Conservation (phyloP, 2,329 filamentous ascomycete genomes). For the Phoma sp. region DNA sequence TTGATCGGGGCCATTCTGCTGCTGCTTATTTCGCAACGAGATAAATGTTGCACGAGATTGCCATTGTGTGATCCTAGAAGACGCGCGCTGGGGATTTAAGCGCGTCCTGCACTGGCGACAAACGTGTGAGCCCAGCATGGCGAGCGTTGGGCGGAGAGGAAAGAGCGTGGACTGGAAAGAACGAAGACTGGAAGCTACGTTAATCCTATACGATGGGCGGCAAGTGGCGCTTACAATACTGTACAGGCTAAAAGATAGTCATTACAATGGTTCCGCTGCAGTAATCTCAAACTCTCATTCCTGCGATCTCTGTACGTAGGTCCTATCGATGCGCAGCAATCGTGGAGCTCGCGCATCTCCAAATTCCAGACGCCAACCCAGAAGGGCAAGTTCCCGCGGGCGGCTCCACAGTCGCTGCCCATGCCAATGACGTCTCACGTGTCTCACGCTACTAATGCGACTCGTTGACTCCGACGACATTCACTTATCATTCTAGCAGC, state of each 20-base stretch:
- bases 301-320: background rate
- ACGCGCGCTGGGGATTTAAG: slow-evolving; percentile 19
- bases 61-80: slow-evolving; percentile 31
- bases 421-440: slow-evolving; percentile 30
- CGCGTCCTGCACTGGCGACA: slow-evolving; percentile 42
- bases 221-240: background rate
- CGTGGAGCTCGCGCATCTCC: slow-evolving; percentile 3
- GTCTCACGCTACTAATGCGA: slow-evolving; percentile 16
- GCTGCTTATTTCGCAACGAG: slow-evolving; percentile 29
- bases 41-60: slow-evolving; percentile 41
- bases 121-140: slow-evolving; percentile 43
- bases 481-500: background rate
- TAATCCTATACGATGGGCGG: background rate
- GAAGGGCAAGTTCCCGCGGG: slow-evolving; percentile 10
- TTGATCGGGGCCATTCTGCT: slow-evolving; percentile 16
- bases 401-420: background rate
- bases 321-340: background rate
- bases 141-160: slow-evolving; percentile 2
- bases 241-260: background rate
- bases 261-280: background rate
- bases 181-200: slow-evolving; percentile 7
- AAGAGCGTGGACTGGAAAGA: background rate
- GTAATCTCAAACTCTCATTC: background rate
- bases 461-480: slow-evolving; percentile 8
- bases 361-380: slow-evolving; percentile 10